Conservation (phyloP, 208 protist genomes). For the Crithidia fasciculata region DNA sequence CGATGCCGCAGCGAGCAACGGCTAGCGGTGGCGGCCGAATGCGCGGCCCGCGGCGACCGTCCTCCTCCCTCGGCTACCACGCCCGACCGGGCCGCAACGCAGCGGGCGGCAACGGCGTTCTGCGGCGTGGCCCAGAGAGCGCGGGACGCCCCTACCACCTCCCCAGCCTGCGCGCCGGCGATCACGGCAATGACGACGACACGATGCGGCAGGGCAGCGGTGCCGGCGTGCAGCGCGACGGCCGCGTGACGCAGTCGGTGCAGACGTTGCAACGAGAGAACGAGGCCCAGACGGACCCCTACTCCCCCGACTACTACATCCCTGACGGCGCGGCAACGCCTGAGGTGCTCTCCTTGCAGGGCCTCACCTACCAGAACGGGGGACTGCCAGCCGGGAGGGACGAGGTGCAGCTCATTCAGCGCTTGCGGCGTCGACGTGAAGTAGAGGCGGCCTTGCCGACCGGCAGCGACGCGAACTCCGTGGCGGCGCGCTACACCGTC, state of each 20-base stretch:
- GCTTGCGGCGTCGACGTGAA: slow-evolving; percentile 81
- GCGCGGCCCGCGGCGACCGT: slow-evolving; percentile 9
- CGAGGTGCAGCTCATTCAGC: slow-evolving; percentile 90
- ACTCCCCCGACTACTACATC: slow-evolving; percentile 88
- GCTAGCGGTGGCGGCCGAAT: not conserved
- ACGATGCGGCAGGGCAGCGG: not conserved
- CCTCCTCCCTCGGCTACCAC: slow-evolving; percentile 10
- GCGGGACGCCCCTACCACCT: slow-evolving; percentile 41
- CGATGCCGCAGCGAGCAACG: not conserved
- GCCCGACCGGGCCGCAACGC: not conserved
- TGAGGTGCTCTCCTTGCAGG: slow-evolving; percentile 72
- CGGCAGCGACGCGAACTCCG: slow-evolving; percentile 55
- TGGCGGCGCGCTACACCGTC: slow-evolving; percentile 48
- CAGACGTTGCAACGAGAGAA: slow-evolving; percentile 87
- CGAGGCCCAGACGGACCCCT: slow-evolving; percentile 91
- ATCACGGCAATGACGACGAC: not conserved
- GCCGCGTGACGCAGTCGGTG: slow-evolving; percentile 20
- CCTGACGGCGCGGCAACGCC: slow-evolving; percentile 64
- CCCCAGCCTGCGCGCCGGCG: slow-evolving; percentile 25
- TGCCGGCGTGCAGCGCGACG: not conserved
- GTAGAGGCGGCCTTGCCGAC: slow-evolving; percentile 66
- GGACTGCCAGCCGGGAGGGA: slow-evolving; percentile 82
- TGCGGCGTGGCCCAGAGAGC: slow-evolving; percentile 16
- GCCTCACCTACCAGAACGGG: slow-evolving; percentile 63
- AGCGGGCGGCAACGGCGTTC: not conserved